phyloP scores from a whole-genome alignment of 2,329 filamentous ascomycete genomes.

The Phialophora expanda region DNA sequence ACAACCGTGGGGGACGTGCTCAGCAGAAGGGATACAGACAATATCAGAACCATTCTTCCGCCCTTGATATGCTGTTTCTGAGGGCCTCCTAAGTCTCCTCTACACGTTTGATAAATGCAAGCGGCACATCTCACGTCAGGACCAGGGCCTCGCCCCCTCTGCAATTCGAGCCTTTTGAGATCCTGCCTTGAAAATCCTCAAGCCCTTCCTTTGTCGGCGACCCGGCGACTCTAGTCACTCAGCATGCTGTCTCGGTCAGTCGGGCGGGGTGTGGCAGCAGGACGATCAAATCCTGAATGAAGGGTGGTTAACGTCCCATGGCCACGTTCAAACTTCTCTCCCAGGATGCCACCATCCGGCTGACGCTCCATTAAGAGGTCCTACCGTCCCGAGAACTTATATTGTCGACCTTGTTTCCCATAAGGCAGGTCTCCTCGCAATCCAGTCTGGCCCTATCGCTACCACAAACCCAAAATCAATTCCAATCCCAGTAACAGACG shows the following conservation, averaged over 20 bases:
- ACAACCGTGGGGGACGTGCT: background rate
- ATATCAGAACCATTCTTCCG: background rate
- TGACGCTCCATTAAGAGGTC: too few relatives aligned
- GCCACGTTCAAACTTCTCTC: background rate
- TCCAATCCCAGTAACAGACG: too few relatives aligned
- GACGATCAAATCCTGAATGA: background rate
- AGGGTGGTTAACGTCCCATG: background rate
- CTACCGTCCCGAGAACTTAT: background rate
- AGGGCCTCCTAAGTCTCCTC: background rate
- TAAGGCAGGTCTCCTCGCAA: background rate
- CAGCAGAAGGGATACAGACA: background rate
- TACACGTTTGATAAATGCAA: background rate
- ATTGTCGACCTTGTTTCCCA: background rate
- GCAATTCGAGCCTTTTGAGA: background rate
- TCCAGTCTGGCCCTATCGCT: background rate
- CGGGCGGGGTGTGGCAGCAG: too few relatives aligned
- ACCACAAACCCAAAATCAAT: too few relatives aligned
- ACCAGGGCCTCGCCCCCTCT: too few relatives aligned
- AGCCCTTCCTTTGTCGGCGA: background rate
- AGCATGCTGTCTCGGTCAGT: background rate
- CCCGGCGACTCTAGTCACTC: background rate
- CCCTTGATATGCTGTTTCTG: background rate
- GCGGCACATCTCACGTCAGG: background rate
- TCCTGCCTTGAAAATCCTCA: background rate
- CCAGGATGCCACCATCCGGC: background rate